Evolutionary conservation across 768 basidiomycete genomes (phyloP).

Genomic region (Podaxis sp.): DNA sequence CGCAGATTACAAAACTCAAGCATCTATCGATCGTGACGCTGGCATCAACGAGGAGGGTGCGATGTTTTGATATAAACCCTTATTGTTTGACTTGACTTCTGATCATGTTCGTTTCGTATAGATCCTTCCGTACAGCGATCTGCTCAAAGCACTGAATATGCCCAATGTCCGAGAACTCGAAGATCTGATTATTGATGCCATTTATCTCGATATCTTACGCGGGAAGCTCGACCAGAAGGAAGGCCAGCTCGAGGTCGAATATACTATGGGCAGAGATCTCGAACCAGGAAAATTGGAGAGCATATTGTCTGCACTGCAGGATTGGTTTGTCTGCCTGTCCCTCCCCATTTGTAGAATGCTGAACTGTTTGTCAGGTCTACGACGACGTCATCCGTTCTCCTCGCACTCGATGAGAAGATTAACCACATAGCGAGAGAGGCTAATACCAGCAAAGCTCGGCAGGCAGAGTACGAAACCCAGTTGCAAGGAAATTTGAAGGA

Average conservation of each 20-base stretch:
- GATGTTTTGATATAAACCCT: slow-evolving; percentile 23
- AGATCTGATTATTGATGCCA: slow-evolving; percentile 95
- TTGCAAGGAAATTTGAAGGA: slow-evolving; percentile 58
- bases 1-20: slow-evolving; percentile 86
- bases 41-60: slow-evolving; percentile 72
- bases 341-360: background rate
- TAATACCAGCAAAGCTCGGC: slow-evolving; percentile 36
- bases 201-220: slow-evolving; percentile 86
- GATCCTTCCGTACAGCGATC: slow-evolving; percentile 80
- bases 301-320: slow-evolving; percentile 58
- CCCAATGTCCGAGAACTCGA: slow-evolving; percentile 85
- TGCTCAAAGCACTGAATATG: slow-evolving; percentile 72
- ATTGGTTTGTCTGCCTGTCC: slow-evolving; percentile 49
- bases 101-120: slow-evolving; percentile 23
- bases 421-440: slow-evolving; percentile 46
- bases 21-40: slow-evolving; percentile 90
- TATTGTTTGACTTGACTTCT: background rate
- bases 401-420: slow-evolving; percentile 72
- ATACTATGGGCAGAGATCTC: slow-evolving; percentile 91
- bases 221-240: slow-evolving; percentile 94
- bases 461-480: slow-evolving; percentile 52
- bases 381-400: slow-evolving; percentile 68
- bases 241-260: slow-evolving; percentile 87
- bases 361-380: slow-evolving; percentile 49
- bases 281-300: slow-evolving; percentile 66